Evolutionary conservation across 768 basidiomycete species (phyloP), one percentile per base, ranked within the genome.

Genomic region (Guyanaporus albipodus): DNA sequence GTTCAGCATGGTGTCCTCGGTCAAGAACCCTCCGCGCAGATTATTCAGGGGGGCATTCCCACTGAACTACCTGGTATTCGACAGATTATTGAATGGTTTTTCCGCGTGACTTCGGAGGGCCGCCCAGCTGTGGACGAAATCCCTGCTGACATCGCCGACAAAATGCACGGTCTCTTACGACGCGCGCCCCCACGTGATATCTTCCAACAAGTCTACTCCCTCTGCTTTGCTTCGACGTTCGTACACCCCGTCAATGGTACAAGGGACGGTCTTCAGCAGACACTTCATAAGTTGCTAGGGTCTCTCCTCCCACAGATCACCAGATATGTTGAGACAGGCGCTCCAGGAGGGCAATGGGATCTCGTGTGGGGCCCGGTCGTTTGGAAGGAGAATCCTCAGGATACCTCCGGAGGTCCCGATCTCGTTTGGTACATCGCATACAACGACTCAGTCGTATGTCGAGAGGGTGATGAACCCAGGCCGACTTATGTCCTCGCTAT

Each of bases 321-420:
- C 11, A 14, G 14, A 6, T 9, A 1, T 17, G 19, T 21, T 21
- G 28, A 29, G 12, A 36, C 12, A 21, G 4, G 14, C 17, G 26
- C 8, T 4, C 11, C 17, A 12, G 17, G 11, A 18, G 28, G 10
- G 7, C 6, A 12, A 19, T 54, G 52, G 54, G 15, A 23, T 11
- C 33, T 54, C 8, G 47, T 36, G 6, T 54, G 54, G 54, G 52
- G 54, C n/a, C 54, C 52, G 11, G 44, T 43, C 23, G 18, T 50
- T 2, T 53, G 36, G 36, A 55, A 55, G 33, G 11, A 10, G 10
- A 18, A 14, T 31, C 32, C 31, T 3, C n/a, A 24, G 2, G 42
- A 42, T 9, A 17, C 22, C 18, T 23, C 31, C 3, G 42, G 39
- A 11, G 49, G 49, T 4, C 52, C 48, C 8, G 49, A 50, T 8